Base-by-base conservation (phyloP, 345 rosid genomes). In the Citropsis articulata region DNA sequence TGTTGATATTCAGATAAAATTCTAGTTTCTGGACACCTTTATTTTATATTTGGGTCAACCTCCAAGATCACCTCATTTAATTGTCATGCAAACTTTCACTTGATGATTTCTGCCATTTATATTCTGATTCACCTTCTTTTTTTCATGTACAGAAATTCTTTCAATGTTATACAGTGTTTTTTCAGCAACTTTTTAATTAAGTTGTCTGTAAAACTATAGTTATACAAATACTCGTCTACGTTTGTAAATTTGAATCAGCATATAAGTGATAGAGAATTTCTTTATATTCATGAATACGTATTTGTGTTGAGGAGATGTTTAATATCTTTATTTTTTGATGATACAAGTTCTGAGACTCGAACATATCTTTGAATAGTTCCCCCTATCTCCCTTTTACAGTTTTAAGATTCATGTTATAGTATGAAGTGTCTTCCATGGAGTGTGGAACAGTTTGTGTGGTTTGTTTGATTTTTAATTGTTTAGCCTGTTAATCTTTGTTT, bases 401-500 rank as follows among this genome's bases (percentile, higher is more conserved):
- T 68, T 25, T 3, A 69, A 33, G 69, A 62, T 45, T 28, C 30
- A 50, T 36, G 21, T 36, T 19, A 21, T 16, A 55, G 7, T 66
- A 25, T 25, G 2, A 18, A 2, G 42, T 70, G 16, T 53, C 38
- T 61, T 69, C 25, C 25, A 25, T 1, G 27, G 69, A 61, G 33
- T 38, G 10, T 61, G 55, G 42, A 63, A 6, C 36, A 16, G n/a
- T 3, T 16, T 1, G 13, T 25, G 53, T 62, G 25, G 45, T 27
- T 66, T 66, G 36, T 45, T 64, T 12, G 61, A 75, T 42, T n/a
- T 65, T 65, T 4, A 48, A 9, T 65, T 35, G 18, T 33, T 36
- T 67, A 24, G 67, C 60, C 53, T 64, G 59, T 71, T 21, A 48
- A 18, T 38, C 13, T 33, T 69, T 81, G 61, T 77, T 76, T 64